Evolutionary conservation across 2,329 filamentous ascomycete species (phyloP), one percentile per base, ranked within the genome.

Genomic region (Paecilomyces niveus): DNA sequence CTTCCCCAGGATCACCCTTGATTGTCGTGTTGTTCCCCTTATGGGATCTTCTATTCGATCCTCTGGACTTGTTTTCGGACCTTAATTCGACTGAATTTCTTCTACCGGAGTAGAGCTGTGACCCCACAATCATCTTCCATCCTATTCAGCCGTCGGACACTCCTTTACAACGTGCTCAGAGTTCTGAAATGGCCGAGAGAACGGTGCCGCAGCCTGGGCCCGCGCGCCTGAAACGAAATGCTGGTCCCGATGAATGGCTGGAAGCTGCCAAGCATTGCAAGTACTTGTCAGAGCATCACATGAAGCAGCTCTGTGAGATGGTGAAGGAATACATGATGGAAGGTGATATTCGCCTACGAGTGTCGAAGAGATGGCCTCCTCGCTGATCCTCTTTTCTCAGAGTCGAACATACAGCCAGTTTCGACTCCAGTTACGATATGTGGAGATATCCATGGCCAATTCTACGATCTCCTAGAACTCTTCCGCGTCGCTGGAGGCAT

Each of bases 261-360:
- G 90, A 94, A 72, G 90, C 95, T 75, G 94, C 94, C 52, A 97
- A 96, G 77, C 89, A 94, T 76, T 97, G 94, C 79, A 94, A 96
- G 75, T 97, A 97, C 74, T 84, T 99, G 56, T 94, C 94, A 54
- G 94, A 99, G 78, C 80, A 88, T 62, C 91, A 95, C 70, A 99
- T 99, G 94, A 99, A 99, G 82, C 90, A 96, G 75, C 83, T 99
- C 54, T 99, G 94, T 75, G 94, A 99, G 80, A 96, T 96, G 72
- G 94, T 97, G 61, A 99, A 99, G 80, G 94, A 97, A 78, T 95
- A 91, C 65, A 83, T 99, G 69, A 99, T 99, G 94, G 94, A 99
- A 82, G 91, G 91, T 94, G 73, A 66, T 78, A 69, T 64, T 39
- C 50, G 9, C 15, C 53, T 49, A 11, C 51, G 18, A 26, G 9